phyloP scores from a whole-genome alignment of 805 yeast species.

The Komagataella mondaviorum region DNA sequence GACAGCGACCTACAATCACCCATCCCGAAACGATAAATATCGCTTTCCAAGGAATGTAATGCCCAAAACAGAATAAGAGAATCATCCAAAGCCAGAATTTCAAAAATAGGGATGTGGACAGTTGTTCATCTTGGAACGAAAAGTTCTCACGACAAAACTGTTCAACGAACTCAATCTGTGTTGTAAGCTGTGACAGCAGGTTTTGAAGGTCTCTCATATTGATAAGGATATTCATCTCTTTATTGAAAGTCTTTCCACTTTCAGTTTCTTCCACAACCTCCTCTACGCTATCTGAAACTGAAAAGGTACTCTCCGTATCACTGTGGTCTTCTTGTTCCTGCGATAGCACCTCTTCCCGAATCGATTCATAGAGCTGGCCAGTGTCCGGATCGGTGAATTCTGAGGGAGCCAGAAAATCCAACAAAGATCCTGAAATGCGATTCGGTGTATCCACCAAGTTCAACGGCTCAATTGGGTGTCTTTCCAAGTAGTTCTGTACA shows the following conservation, averaged over 20 bases:
- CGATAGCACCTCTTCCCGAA: neutral
- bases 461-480: conserved; percentile 48
- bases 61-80: conserved; percentile 26
- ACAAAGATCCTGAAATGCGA: neutral
- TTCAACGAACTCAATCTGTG: conserved; percentile 36
- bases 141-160: conserved; percentile 45
- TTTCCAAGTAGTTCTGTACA: conserved; percentile 53
- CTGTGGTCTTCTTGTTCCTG: neutral
- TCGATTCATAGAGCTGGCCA: neutral
- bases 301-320: neutral
- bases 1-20: conserved; percentile 35
- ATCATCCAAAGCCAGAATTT: conserved; percentile 25
- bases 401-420: neutral
- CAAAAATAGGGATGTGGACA: conserved; percentile 47
- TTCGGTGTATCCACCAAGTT: conserved; percentile 22
- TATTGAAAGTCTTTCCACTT: neutral
- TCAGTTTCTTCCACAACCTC: conserved; percentile 1
- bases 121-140: conserved; percentile 57
- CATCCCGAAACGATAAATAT: conserved; percentile 47
- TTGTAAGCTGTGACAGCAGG: conserved; percentile 39
- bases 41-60: conserved; percentile 51
- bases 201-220: conserved; percentile 69
- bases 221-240: conserved; percentile 28
- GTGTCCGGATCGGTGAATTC: neutral
- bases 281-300: neutral